Evolutionary conservation across 2,329 filamentous ascomycete species (phyloP).

Genomic region (Pseudogymnoascus sp.): DNA sequence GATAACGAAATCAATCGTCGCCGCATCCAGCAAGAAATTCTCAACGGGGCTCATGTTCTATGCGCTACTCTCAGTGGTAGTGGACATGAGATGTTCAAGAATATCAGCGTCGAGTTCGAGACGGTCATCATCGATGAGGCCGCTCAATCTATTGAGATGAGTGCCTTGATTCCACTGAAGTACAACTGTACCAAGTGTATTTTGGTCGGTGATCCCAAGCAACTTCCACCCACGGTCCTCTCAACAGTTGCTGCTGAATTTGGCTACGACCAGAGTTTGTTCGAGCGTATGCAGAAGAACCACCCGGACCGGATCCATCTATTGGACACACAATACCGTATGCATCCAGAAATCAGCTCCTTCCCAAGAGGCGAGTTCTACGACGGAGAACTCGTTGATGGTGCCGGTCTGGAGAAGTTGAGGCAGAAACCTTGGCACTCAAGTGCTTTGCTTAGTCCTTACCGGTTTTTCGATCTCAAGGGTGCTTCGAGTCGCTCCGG

Average conservation of each 20-base stretch:
- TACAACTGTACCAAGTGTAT: slow-evolving; percentile 97
- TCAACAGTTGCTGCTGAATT: slow-evolving; percentile 87
- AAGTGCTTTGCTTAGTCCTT: slow-evolving; percentile 74
- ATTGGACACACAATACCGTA: slow-evolving; percentile 96
- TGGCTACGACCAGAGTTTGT: slow-evolving; percentile 95
- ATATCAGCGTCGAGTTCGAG: slow-evolving; percentile 90
- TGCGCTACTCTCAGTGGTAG: slow-evolving; percentile 93
- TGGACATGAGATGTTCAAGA: slow-evolving; percentile 96
- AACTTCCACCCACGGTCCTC: slow-evolving; percentile 89
- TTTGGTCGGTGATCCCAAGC: slow-evolving; percentile 94
- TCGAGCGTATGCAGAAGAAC: slow-evolving; percentile 96
- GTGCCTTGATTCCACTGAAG: slow-evolving; percentile 91
- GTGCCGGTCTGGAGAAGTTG: slow-evolving; percentile 69
- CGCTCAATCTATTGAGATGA: slow-evolving; percentile 95
- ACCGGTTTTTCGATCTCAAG: slow-evolving; percentile 93
- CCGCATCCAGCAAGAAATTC: slow-evolving; percentile 79
- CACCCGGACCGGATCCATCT: slow-evolving; percentile 82
- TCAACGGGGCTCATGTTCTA: slow-evolving; percentile 84
- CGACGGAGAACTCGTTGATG: slow-evolving; percentile 77
- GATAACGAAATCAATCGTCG: slow-evolving; percentile 81
- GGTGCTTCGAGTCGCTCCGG: slow-evolving; percentile 72
- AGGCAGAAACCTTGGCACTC: slow-evolving; percentile 79
- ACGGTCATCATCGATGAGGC: slow-evolving; percentile 98
- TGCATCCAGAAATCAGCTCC: slow-evolving; percentile 92
- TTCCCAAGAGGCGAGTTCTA: slow-evolving; percentile 94